Evolutionary conservation across 2,329 filamentous ascomycete species (phyloP), one percentile per base, ranked within the genome.

Genomic region (Fusarium anthophilum): DNA sequence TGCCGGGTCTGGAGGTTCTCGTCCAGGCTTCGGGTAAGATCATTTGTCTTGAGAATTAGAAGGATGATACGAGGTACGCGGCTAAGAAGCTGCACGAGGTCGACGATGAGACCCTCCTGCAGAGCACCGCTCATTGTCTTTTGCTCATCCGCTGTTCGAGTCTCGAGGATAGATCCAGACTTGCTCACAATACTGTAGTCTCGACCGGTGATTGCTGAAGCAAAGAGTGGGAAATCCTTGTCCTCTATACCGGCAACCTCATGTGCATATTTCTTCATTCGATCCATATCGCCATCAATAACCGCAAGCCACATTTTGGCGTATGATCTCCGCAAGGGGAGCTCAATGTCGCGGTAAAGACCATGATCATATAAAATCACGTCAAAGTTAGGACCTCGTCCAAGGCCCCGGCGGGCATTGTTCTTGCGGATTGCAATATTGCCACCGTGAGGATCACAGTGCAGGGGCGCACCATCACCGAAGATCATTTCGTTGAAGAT

Each of bases 401-500:
- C 80, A 8, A 83, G 87, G 66, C 86, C 85, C 44, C 87, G 85
- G 41, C 89, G 87, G 22, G 82, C 83, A 13, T 87, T 81, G 79
- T 96, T 96, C 81, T 94, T 91, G 47, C 95, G 91, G 70, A 99
- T 94, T 28, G 96, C 95, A 63, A 99, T 93, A 80, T 99, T 99
- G 51, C 96, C 96, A 54, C 95, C 96, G 80, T 99, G 96, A 0
- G 96, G 96, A 80, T 99, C 96, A 83, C 96, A 99, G 84, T 99
- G 96, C 44, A 99, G 85, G 1, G 96, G 95, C 0, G 96, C 96
- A 67, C 92, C 89, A 59, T 92, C 90, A 55, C 96, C 95, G 76
- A 99, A 99, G 76, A 99, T 98, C 96, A 99, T 99, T 81, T 98
- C 95, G 86, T 99, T 99, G 88, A 99, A 99, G 67, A 99, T 94